These are phyloP conservation scores for Dactylis glomerata DNA, from an alignment of 176 grass and related monocot species.

Conservation along the genomic window DNA sequence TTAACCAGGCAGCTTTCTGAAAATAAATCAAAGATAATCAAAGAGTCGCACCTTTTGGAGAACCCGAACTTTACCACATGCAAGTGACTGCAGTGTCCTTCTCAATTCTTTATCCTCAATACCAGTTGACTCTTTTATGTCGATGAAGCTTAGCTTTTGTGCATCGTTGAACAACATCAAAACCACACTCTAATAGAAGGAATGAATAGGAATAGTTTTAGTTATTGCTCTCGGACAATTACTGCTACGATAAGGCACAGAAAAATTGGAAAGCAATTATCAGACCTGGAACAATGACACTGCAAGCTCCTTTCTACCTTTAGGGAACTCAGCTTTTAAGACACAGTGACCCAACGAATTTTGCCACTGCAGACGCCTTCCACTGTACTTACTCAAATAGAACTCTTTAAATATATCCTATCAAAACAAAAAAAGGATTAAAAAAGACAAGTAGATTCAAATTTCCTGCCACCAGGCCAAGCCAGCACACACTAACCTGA, in stretches of 20 bases:
- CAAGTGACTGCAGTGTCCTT: conserved; percentile 95
- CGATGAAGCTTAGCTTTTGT: conserved; percentile 87
- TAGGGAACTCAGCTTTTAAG: conserved; percentile 91
- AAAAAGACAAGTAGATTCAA: conserved; percentile 8
- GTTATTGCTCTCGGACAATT: conserved; percentile 7
- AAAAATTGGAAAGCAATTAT: conserved; percentile 6
- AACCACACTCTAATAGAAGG: conserved; percentile 72
- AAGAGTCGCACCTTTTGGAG: conserved; percentile 80
- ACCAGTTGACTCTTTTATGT: conserved; percentile 87
- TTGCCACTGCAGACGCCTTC: conserved; percentile 99
- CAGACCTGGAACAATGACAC: conserved; percentile 97
- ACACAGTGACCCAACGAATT: conserved; percentile 99
- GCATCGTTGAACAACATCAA: conserved; percentile 97
- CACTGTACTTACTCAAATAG: conserved; percentile 99
- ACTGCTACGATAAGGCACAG: conserved; percentile 4
- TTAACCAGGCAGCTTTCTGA: conserved; percentile 7
- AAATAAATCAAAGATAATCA: conserved; percentile 20
- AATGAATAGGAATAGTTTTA: neutral
- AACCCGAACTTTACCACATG: conserved; percentile 96
- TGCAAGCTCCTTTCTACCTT: conserved; percentile 99
- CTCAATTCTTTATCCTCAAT: conserved; percentile 99
- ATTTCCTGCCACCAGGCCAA: conserved; percentile 9
- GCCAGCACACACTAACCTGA: conserved; percentile 60
- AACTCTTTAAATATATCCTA: conserved; percentile 99
- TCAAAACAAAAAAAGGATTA: conserved; percentile 2